These are phyloP conservation scores for Hermanozyma aechmeae DNA, from an alignment of 805 yeast genomes.

Conservation along the genomic window DNA sequence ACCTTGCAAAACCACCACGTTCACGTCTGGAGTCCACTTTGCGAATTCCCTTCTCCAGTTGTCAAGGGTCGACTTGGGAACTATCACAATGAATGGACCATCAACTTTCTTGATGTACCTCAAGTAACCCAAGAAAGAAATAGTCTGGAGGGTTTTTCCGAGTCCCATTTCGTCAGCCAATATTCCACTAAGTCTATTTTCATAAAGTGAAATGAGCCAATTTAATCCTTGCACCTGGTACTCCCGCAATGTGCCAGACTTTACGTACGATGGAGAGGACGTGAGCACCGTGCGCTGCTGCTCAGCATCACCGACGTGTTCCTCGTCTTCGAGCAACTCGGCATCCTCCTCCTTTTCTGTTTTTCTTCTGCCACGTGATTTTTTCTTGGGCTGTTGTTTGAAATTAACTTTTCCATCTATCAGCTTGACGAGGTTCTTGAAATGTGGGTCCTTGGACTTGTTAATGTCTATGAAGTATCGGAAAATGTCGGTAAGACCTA, in stretches of 20 bases:
- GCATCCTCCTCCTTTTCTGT: constrained; percentile 96
- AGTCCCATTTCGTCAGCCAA: constrained; percentile 98
- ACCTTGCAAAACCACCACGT: constrained; percentile 80
- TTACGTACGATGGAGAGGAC: constrained; percentile 71
- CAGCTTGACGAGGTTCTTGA: constrained; percentile 50
- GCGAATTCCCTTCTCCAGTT: constrained; percentile 95
- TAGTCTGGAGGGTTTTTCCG: constrained; percentile 93
- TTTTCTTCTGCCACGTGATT: constrained; percentile 55
- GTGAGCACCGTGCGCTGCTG: constrained; percentile 58
- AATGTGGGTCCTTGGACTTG: constrained; percentile 67
- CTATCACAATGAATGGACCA: constrained; percentile 88
- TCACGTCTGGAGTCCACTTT: constrained; percentile 94
- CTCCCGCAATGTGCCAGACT: constrained; percentile 69
- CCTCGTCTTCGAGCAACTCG: constrained; percentile 79
- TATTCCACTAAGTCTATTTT: constrained; percentile 83
- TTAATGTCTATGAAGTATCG: constrained; percentile 79
- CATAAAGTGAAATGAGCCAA: constrained; percentile 86
- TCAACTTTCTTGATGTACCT: constrained; percentile 68
- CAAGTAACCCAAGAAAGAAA: constrained; percentile 81
- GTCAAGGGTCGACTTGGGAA: constrained; percentile 91
- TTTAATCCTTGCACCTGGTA: constrained; percentile 93
- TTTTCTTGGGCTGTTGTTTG: constrained; percentile 15
- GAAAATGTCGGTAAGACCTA: constrained; percentile 78
- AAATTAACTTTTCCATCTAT: constrained; percentile 43
- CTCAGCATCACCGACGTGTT: constrained; percentile 44